Evolutionary conservation across 2,329 filamentous ascomycete species (phyloP).

Genomic region (Fusarium continuum): DNA sequence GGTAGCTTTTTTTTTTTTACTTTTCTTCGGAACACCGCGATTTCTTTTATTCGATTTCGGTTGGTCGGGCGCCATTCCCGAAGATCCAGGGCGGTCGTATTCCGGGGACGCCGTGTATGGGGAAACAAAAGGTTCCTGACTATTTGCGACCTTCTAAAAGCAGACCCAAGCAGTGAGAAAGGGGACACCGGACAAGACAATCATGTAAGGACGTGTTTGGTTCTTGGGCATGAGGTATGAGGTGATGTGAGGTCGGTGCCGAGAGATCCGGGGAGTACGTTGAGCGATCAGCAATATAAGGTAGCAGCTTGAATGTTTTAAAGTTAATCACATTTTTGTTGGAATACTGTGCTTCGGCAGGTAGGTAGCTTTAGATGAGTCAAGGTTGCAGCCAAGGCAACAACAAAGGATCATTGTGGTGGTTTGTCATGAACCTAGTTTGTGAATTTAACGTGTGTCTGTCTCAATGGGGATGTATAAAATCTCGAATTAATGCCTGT

Average conservation of each 20-base stretch:
- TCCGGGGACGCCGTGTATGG: conserved; percentile 12
- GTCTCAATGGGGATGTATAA: background rate
- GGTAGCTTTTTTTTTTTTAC: too few relatives aligned
- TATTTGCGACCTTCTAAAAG: conserved; percentile 42
- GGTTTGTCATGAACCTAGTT: conserved; percentile 16
- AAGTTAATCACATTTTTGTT: conserved; percentile 12
- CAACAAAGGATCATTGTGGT: conserved; percentile 22
- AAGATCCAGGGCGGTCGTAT: conserved; percentile 13
- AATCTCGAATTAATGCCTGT: background rate
- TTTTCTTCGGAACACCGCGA: conserved; percentile 1
- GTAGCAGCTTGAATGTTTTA: conserved; percentile 12
- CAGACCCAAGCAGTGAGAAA: background rate
- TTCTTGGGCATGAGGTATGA: background rate
- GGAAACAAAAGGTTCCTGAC: conserved; percentile 11
- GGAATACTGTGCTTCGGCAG: too few relatives aligned
- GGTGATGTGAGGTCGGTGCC: conserved; percentile 17
- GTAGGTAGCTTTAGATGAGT: background rate
- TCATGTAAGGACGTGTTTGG: conserved; percentile 19
- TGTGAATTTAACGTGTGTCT: too few relatives aligned
- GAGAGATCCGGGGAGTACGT: conserved; percentile 29
- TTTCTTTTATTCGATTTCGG: conserved; percentile 4
- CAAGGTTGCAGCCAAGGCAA: conserved; percentile 31
- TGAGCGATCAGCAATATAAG: conserved; percentile 21
- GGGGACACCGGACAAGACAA: background rate
- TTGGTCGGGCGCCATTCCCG: conserved; percentile 24